Evolutionary conservation across 1,139 yeast species (phyloP).

Genomic region (Geotrichum aggregatum): DNA sequence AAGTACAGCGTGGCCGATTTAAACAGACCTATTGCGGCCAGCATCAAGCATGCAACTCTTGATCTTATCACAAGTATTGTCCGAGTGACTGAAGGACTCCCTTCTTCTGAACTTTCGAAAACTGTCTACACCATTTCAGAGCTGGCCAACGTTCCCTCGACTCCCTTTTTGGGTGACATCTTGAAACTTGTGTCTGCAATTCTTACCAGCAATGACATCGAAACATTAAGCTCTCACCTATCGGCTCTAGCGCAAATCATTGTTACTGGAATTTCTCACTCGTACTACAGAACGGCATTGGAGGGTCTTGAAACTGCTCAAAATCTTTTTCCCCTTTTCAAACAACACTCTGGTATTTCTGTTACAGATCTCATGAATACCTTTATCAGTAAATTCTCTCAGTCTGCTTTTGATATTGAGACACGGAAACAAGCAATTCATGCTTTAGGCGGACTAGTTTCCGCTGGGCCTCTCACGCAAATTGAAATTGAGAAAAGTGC

Average conservation of each 20-base stretch:
- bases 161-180: slow-evolving; percentile 23
- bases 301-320: slow-evolving; percentile 47
- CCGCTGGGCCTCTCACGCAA: slow-evolving; percentile 27
- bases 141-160: slow-evolving; percentile 9
- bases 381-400: slow-evolving; percentile 41
- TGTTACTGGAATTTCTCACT: slow-evolving; percentile 44
- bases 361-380: slow-evolving; percentile 26
- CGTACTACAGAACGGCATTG: slow-evolving; percentile 50
- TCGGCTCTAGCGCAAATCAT: slow-evolving; percentile 40
- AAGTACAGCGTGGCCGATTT: slow-evolving; percentile 25
- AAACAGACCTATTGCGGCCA: slow-evolving; percentile 22
- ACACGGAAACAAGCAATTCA: slow-evolving; percentile 48
- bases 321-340: slow-evolving; percentile 15
- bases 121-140: slow-evolving; percentile 20
- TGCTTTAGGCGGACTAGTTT: slow-evolving; percentile 38
- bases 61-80: slow-evolving; percentile 24
- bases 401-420: slow-evolving; percentile 48
- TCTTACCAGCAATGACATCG: slow-evolving; percentile 22
- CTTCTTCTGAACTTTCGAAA: slow-evolving; percentile 16
- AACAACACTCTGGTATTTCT: not conserved
- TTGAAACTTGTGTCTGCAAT: slow-evolving; percentile 27
- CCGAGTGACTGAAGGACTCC: slow-evolving; percentile 22
- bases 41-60: slow-evolving; percentile 25
- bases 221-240: slow-evolving; percentile 28
- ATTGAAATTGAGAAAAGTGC: slow-evolving; percentile 22